phyloP scores from a whole-genome alignment of 148 eudicot genomes.

The Tetragonia tetragonoides region DNA sequence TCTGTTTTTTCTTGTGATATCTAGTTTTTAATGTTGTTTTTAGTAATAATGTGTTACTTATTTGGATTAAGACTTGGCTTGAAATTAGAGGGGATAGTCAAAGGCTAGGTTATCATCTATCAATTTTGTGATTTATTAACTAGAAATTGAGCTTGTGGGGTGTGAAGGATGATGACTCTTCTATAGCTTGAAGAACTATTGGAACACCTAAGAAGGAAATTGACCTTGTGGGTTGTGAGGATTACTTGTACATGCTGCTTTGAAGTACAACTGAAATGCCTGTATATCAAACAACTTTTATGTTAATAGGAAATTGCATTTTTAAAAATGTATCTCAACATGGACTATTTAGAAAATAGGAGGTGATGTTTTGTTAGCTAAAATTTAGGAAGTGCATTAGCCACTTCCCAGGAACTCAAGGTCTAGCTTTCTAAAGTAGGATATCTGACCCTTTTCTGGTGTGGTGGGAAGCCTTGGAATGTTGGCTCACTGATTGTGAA shows the following conservation, averaged over 20 bases:
- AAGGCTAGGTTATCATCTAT: conserved; percentile 9
- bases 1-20: conserved; percentile 14
- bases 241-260: conserved; percentile 2
- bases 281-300: too few species aligned
- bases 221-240: conserved; percentile 1
- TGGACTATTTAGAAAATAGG: neutral
- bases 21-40: neutral
- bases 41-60: neutral
- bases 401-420: neutral
- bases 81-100: conserved; percentile 7
- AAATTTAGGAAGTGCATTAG: neutral
- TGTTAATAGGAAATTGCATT: conserved; percentile 4
- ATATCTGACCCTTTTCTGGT: neutral
- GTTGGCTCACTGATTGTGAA: neutral
- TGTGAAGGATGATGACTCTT: neutral
- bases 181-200: neutral
- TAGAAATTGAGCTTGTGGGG: conserved; percentile 5
- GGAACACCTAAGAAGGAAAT: neutral
- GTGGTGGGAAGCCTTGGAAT: neutral
- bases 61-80: conserved; percentile 22
- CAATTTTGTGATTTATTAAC: conserved; percentile 1
- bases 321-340: neutral
- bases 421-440: neutral
- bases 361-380: conserved; percentile 11
- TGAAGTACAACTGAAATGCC: neutral